Evolutionary conservation across 2,329 filamentous ascomycete genomes (phyloP).

Genomic region (Aspergillus persii): DNA sequence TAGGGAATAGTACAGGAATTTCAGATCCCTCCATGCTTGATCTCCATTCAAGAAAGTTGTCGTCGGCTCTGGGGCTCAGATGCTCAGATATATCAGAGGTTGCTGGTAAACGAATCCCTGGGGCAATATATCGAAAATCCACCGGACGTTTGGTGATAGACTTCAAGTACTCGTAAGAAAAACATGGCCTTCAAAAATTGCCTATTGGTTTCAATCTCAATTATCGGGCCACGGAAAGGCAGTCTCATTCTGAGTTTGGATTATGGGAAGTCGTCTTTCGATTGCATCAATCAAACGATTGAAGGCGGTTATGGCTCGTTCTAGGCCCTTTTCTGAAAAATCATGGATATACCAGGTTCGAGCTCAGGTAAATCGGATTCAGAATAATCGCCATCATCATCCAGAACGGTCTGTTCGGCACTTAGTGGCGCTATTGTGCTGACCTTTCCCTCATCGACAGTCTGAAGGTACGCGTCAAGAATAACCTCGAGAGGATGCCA

Average conservation of each 20-base stretch:
- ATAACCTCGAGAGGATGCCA: slow-evolving; percentile 9
- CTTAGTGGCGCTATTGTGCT: not conserved
- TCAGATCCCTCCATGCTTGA: not conserved
- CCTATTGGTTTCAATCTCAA: not conserved
- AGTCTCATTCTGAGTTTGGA: not conserved
- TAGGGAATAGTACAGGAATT: not conserved
- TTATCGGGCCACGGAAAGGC: not conserved
- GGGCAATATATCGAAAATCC: slow-evolving; percentile 5
- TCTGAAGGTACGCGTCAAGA: slow-evolving; percentile 5
- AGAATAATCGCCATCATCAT: not conserved
- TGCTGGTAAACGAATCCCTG: slow-evolving; percentile 6
- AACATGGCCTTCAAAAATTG: slow-evolving; percentile 1
- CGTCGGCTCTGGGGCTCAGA: not conserved
- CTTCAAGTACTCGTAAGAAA: slow-evolving; percentile 2
- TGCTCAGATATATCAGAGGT: not conserved
- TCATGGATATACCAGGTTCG: not conserved
- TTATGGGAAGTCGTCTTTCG: not conserved
- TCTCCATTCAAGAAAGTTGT: not conserved
- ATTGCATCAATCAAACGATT: not conserved
- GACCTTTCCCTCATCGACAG: slow-evolving; percentile 9
- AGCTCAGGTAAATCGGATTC: not conserved
- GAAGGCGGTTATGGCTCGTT: not conserved
- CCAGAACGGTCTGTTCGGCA: not conserved
- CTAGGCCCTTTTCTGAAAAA: not conserved
- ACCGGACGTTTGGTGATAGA: not conserved